A percentile compares a stretch with the other conserved stretches of the same genome.
phyloP scores from a whole-genome alignment of 768 basidiomycete genomes.

The Termitomyces titanicus region DNA sequence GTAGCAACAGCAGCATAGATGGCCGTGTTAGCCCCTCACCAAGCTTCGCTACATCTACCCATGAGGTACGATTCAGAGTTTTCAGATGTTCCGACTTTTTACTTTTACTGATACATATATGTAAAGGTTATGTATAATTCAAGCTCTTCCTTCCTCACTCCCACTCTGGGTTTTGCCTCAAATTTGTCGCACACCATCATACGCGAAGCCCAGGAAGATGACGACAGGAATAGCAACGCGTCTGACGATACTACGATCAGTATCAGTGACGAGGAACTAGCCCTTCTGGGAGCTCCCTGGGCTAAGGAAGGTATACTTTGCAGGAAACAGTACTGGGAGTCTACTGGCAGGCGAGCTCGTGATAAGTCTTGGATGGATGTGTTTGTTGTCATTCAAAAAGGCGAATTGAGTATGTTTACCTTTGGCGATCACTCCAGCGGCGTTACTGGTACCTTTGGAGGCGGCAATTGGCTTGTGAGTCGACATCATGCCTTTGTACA shows the following conservation, averaged over 20 bases:
- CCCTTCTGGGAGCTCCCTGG: slow-evolving; percentile 95
- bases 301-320: slow-evolving; percentile 97
- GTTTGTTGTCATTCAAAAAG: slow-evolving; percentile 94
- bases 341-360: slow-evolving; percentile 75
- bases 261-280: slow-evolving; percentile 93
- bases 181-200: slow-evolving; percentile 97
- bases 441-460: slow-evolving; percentile 71
- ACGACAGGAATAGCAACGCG: slow-evolving; percentile 65
- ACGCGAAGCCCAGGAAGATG: slow-evolving; percentile 89
- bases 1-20: slow-evolving; percentile 78
- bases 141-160: slow-evolving; percentile 68
- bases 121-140: slow-evolving; percentile 56
- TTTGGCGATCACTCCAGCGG: slow-evolving; percentile 79
- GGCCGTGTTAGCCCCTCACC: slow-evolving; percentile 94
- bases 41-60: slow-evolving; percentile 85
- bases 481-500: background rate
- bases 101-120: background rate
- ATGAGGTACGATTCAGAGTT: slow-evolving; percentile 52
- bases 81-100: background rate
- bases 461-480: slow-evolving; percentile 97
- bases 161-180: slow-evolving; percentile 93
- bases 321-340: slow-evolving; percentile 94
- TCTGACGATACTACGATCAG: slow-evolving; percentile 74
- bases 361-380: slow-evolving; percentile 92
- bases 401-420: slow-evolving; percentile 92